A percentile compares a stretch with the other conserved stretches of the same genome.
Conservation (phyloP, 2,329 filamentous ascomycete genomes). For the Colletotrichum trifolii region DNA sequence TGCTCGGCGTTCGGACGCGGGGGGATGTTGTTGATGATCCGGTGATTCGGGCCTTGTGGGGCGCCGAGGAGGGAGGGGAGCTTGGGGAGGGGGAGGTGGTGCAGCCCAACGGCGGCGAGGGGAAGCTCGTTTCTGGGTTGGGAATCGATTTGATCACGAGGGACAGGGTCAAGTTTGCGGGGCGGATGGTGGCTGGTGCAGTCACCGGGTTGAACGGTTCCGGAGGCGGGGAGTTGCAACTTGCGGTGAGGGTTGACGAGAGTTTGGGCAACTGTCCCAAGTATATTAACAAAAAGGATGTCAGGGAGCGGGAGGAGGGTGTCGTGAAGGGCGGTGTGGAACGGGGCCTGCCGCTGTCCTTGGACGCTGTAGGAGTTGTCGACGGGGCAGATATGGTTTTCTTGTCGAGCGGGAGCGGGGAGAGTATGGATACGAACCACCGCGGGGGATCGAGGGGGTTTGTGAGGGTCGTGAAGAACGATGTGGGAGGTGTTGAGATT, state of each 20-base stretch:
- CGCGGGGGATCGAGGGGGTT: constrained; percentile 82
- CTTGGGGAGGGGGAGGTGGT: constrained; percentile 51
- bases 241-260: constrained; percentile 77
- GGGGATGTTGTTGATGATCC: constrained; percentile 76
- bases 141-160: constrained; percentile 75
- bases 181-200: constrained; percentile 74
- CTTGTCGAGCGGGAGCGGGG: constrained; percentile 73
- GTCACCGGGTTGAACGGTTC: constrained; percentile 50
- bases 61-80: constrained; percentile 51
- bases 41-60: constrained; percentile 72
- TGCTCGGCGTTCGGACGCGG: constrained; percentile 71
- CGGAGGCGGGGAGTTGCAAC: constrained; percentile 52
- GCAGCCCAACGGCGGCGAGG: constrained; percentile 48
- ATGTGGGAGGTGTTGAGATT: constrained; percentile 59
- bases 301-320: constrained; percentile 50
- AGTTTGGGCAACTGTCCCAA: constrained; percentile 88
- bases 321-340: constrained; percentile 38
- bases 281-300: constrained; percentile 80
- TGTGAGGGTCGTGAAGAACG: constrained; percentile 72
- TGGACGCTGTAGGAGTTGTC: constrained; percentile 69
- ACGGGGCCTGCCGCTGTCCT: constrained; percentile 56
- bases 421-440: constrained; percentile 86
- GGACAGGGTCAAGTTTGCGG: constrained; percentile 79
- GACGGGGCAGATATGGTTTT: constrained; percentile 80
- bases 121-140: constrained; percentile 60